A percentile compares a stretch with the other conserved stretches of the same genome.
These are phyloP conservation scores for Psilocybe tampanensis DNA, from an alignment of 768 basidiomycete species.

Conservation along the genomic window DNA sequence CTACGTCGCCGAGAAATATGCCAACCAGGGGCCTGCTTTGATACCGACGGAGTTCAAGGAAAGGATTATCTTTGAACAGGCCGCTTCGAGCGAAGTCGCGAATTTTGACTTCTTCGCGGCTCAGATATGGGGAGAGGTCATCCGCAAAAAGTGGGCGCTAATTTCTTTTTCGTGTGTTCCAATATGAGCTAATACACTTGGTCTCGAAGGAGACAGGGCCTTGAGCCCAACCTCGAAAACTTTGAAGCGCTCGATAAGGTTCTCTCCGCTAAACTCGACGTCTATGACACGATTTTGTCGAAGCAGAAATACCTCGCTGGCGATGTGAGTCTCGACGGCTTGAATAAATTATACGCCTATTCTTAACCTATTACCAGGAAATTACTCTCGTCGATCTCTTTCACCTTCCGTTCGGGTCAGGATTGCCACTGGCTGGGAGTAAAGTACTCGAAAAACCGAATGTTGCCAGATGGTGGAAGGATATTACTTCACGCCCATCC, in stretches of 20 bases:
- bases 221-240: constrained; percentile 31
- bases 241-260: constrained; percentile 25
- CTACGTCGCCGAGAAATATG: constrained; percentile 61
- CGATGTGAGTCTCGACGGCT: constrained; percentile 34
- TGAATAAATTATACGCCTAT: not conserved
- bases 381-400: constrained; percentile 61
- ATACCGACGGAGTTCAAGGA: constrained; percentile 45
- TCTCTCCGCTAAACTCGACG: constrained; percentile 47
- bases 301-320: constrained; percentile 62
- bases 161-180: not conserved
- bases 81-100: constrained; percentile 49
- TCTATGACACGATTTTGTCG: constrained; percentile 56
- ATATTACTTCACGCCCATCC: constrained; percentile 42
- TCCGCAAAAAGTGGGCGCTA: constrained; percentile 48
- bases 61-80: constrained; percentile 53
- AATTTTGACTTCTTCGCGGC: constrained; percentile 55
- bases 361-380: constrained; percentile 15
- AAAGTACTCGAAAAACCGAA: constrained; percentile 42
- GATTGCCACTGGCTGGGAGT: constrained; percentile 23
- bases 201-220: constrained; percentile 20
- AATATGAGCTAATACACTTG: not conserved
- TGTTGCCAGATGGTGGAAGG: constrained; percentile 36
- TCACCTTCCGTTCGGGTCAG: constrained; percentile 47
- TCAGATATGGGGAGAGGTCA: constrained; percentile 45
- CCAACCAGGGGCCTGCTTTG: constrained; percentile 49